These are phyloP conservation scores for Chlamydomonas applanata DNA, from an alignment of 139 green algal species.

Conservation along the genomic window DNA sequence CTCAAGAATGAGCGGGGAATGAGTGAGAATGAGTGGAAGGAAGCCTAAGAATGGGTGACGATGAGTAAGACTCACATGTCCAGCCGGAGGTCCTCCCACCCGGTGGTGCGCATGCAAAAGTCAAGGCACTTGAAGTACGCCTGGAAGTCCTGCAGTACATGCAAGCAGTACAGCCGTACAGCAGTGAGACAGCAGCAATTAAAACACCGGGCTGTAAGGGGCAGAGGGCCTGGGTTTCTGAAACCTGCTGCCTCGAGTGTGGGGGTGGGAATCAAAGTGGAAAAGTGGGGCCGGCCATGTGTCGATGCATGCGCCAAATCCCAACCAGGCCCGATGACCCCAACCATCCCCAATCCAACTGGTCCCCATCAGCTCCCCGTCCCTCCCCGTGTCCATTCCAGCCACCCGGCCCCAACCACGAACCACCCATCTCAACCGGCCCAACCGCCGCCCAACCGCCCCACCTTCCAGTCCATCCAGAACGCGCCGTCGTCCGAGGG, in stretches of 20 bases:
- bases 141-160: constrained; percentile 39
- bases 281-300: neutral
- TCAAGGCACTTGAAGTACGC: constrained; percentile 28
- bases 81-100: constrained; percentile 35
- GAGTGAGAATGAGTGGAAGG: too few relatives aligned
- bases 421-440: neutral
- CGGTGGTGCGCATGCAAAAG: constrained; percentile 37
- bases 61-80: constrained; percentile 13
- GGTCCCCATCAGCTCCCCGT: neutral
- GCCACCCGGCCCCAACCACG: neutral
- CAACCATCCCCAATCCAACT: too few relatives aligned
- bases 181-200: too few relatives aligned
- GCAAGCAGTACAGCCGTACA: constrained; percentile 11
- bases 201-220: too few relatives aligned
- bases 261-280: too few relatives aligned
- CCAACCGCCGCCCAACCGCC: neutral
- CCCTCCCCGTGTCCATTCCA: neutral
- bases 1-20: too few relatives aligned
- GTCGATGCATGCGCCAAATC: neutral
- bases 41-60: too few relatives aligned
- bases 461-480: constrained; percentile 37
- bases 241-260: too few relatives aligned
- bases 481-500: constrained; percentile 50
- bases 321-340: too few relatives aligned
- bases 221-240: too few relatives aligned